These are phyloP conservation scores for Smittium culicis DNA, from an alignment of 371 early-diverging fungal species.

Conservation along the genomic window DNA sequence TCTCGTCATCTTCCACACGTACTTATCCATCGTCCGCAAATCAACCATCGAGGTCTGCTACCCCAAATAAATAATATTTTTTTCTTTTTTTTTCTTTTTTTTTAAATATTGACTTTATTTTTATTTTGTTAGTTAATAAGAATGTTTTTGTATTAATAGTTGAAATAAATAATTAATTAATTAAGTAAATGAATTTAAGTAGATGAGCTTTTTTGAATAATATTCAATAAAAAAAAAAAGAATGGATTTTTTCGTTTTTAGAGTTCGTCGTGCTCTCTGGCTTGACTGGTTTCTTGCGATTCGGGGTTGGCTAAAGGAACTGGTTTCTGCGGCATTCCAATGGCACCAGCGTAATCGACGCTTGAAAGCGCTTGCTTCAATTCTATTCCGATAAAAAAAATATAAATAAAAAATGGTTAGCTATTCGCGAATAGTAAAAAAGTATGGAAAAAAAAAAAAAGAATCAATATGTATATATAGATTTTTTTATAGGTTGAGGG, in stretches of 20 bases:
- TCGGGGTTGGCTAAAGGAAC: no score
- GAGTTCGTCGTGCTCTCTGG: not conserved
- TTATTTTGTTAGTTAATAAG: not conserved
- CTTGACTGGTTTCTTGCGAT: not conserved
- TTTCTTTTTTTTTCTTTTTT: no score
- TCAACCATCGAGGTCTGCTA: not conserved
- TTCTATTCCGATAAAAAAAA: not conserved
- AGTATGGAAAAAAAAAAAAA: not conserved
- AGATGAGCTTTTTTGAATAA: no score
- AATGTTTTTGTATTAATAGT: not conserved
- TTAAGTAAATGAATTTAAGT: no score
- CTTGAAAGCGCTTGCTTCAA: not conserved
- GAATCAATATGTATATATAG: not conserved
- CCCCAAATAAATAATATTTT: not conserved
- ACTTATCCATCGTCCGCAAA: not conserved
- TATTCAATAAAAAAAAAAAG: not conserved
- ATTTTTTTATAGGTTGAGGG: not conserved
- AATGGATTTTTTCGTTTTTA: not conserved
- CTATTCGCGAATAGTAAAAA: not conserved
- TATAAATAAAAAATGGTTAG: not conserved
- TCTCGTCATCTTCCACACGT: not conserved
- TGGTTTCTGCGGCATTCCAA: no score
- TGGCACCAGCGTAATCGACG: no score
- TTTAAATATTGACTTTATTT: not conserved
- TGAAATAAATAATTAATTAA: not conserved